Evolutionary conservation across 768 basidiomycete species (phyloP).

Genomic region (Russula brevipes): DNA sequence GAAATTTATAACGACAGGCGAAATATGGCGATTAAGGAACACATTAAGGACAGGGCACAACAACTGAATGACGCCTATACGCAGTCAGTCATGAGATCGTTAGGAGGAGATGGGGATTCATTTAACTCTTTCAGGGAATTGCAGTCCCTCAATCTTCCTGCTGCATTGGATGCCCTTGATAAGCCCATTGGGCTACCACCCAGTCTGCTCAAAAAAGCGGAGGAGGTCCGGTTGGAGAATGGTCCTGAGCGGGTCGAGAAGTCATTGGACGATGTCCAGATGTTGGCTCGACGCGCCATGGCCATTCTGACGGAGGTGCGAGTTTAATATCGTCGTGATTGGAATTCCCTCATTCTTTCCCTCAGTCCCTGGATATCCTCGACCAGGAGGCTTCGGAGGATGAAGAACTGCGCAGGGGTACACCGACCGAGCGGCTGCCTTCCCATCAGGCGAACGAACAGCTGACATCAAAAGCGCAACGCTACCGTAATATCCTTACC

Average conservation of each 20-base stretch:
- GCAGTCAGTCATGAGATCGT: constrained; percentile 37
- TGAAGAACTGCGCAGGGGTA: constrained; percentile 56
- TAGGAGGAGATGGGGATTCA: not conserved
- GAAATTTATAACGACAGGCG: constrained; percentile 87
- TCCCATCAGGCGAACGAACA: constrained; percentile 79
- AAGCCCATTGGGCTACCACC: constrained; percentile 84
- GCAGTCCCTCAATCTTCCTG: constrained; percentile 71
- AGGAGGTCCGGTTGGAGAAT: constrained; percentile 74
- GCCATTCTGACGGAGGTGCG: constrained; percentile 69
- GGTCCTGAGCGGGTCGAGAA: constrained; percentile 68
- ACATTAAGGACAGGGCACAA: constrained; percentile 54
- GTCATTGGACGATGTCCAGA: constrained; percentile 66
- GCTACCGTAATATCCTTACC: constrained; percentile 65
- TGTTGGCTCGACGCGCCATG: constrained; percentile 56
- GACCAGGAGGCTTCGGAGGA: constrained; percentile 87
- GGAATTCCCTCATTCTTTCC: not conserved
- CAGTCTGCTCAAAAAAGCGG: constrained; percentile 77
- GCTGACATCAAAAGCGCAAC: constrained; percentile 61
- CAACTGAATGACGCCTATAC: constrained; percentile 58
- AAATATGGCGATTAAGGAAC: constrained; percentile 61
- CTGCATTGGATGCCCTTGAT: constrained; percentile 82
- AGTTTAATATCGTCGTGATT: not conserved
- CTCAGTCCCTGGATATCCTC: constrained; percentile 82
- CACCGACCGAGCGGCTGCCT: constrained; percentile 46
- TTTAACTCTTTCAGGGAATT: constrained; percentile 45